Evolutionary conservation across 495 filamentous ascomycete genomes (phyloP).

Genomic region (Neurospora sp.): DNA sequence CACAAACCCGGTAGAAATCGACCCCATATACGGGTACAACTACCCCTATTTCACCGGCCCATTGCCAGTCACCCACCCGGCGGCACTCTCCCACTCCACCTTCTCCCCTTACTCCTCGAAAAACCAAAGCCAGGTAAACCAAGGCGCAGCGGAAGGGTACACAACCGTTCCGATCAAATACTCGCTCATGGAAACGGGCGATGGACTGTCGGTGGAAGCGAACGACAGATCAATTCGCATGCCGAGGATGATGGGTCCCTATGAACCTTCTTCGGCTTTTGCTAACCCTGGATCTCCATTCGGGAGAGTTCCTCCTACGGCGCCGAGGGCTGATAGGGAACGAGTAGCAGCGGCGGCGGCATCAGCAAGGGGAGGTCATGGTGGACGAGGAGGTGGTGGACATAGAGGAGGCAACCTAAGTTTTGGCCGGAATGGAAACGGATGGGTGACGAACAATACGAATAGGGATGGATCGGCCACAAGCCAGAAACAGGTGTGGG

Average conservation of each 20-base stretch:
- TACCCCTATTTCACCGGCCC: not conserved
- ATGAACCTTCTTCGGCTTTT: not conserved
- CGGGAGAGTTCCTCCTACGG: not conserved
- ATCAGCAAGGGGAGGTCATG: not conserved
- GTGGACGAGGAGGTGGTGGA: not conserved
- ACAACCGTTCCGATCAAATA: not conserved
- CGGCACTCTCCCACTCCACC: conserved; percentile 9
- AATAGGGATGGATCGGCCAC: not conserved
- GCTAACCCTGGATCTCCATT: not conserved
- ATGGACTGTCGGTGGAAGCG: conserved; percentile 8
- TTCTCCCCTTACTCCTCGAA: conserved; percentile 15
- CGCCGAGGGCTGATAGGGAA: not conserved
- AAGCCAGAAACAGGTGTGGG: not conserved
- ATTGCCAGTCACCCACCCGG: not conserved
- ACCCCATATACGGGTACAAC: not conserved
- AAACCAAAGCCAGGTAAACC: not conserved
- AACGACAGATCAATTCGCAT: conserved; percentile 17
- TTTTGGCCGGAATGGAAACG: not conserved
- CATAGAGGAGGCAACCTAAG: not conserved
- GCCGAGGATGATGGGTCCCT: conserved; percentile 3
- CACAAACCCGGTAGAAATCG: not conserved
- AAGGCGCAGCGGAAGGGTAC: conserved; percentile 4
- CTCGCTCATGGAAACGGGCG: conserved; percentile 21
- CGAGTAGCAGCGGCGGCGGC: not conserved
- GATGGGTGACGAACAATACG: not conserved